Base-by-base conservation (phyloP, 345 rosid species). In the Syzygium aromaticum region DNA sequence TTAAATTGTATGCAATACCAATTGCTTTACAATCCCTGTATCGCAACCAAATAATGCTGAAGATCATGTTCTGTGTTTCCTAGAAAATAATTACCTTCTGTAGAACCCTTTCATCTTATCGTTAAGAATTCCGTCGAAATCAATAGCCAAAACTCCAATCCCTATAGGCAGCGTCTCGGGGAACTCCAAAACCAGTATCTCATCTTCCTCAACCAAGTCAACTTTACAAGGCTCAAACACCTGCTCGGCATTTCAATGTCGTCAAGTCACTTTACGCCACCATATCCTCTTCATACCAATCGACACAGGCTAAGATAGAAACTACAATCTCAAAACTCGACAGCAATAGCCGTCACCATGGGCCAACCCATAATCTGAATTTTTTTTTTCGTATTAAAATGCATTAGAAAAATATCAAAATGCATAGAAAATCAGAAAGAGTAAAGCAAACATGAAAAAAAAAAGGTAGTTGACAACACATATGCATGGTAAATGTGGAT, bases 41-140 rank as follows among this genome's bases (percentile, higher is more conserved):
- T 1, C 78, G 33, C 46, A 33, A 33, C 19, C 78, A 33, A 33
- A 67, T 67, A 67, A 33, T 67, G 43, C 78, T 40, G 46, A 67
- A 33, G 12, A 33, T 33, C 25, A 2, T 17, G 78, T 33, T 67
- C 46, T 67, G 25, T 17, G 78, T 67, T 67, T 67, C 78, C 78
- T 33, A 7, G 78, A 33, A n/a, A 57, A 38, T 3, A 2, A 52
- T 52, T 82, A 98, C 99, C 99, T 96, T 91, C 93, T 93, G 87
- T 95, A 98, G 87, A 98, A 96, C 6, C 99, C 99, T 88, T 95
- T 98, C 98, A 95, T 94, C 92, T 91, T 93, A 54, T 96, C 98
- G 90, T 92, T 98, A 51, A 98, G 91, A 46, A 90, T 88, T 49
- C 98, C 99, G 54, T 90, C 93, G 87, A 94, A 98, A 1, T 59